Base-by-base conservation (phyloP, 371 early-diverging fungal genomes). In the Sporodiniella umbellata region DNA sequence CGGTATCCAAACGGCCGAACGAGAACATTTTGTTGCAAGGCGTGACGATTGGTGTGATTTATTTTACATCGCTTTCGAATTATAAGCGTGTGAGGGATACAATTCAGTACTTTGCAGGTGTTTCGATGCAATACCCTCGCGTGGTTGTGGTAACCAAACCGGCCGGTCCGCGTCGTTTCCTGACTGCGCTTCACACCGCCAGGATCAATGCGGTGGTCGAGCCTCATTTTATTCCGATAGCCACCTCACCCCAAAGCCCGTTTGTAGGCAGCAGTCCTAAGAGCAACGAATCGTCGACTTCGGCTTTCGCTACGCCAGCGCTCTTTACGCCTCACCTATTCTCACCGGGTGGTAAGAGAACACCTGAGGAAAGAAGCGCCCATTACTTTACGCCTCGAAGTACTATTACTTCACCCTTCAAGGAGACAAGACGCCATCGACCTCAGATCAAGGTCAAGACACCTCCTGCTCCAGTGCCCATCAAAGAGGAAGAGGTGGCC, bases 71-170 rank as follows among this genome's bases (percentile, higher is more conserved):
- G 8, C 47, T 82, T 8, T 52, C 64, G 12, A 80, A 81, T 8
- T 83, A 78, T 48, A 78, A 80, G 49, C 64, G 71, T n/a, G 82
- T 81, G 8, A 74, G 81, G 25, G 79, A 83, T 28, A 70, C 69
- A 8, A 62, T 83, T 15, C 75, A 78, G 44, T 59, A 59, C 45
- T 60, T 66, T 31, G 45, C 66, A 0, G 44, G 60, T 1, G 21
- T 47, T 15, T 31, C 28, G 1, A 38, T 44, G 4, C 35, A 53
- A 0, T 52, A 57, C 1, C 81, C 83, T 8, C 80, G 82, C 26
- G 72, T 86, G 2, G 64, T 86, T 17, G 84, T 84, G 7, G 73
- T 84, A 10, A 82, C 85, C 11, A 86, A 86, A 47, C 86, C 86
- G 0, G 84, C 81, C n/a, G 85, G 85, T 4, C 86, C 86, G 7